phyloP scores from a whole-genome alignment of 805 yeast species.

The Suhomyces canberraensis region DNA sequence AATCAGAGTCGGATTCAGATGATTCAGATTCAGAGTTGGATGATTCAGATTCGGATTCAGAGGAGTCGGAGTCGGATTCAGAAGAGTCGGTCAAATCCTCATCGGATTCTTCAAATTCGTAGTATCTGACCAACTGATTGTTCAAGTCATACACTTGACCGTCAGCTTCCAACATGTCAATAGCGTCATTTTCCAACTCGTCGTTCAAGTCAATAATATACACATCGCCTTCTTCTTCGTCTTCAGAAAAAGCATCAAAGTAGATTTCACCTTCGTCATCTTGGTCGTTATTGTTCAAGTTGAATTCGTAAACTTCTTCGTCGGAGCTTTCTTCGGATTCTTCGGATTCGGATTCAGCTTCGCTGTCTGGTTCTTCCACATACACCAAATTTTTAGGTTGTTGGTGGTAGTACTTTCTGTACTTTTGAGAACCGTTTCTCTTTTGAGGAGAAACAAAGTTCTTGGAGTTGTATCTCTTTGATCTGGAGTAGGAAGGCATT shows the following conservation, averaged over 20 bases:
- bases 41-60: constrained; percentile 6
- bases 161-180: constrained; percentile 20
- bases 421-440: constrained; percentile 12
- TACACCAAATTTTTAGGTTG: constrained; percentile 35
- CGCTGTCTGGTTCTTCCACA: constrained; percentile 44
- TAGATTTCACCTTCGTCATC: constrained; percentile 6
- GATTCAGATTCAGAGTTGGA: constrained; percentile 10
- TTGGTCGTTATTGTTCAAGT: constrained; percentile 19
- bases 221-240: constrained; percentile 12
- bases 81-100: constrained; percentile 15
- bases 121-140: constrained; percentile 23
- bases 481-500: constrained; percentile 8
- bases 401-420: constrained; percentile 31
- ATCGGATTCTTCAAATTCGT: constrained; percentile 23
- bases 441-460: constrained; percentile 3
- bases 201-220: constrained; percentile 31
- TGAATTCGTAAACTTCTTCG: constrained; percentile 30
- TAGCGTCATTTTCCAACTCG: constrained; percentile 30
- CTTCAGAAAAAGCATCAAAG: constrained; percentile 13
- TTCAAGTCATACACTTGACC: constrained; percentile 22
- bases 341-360: constrained; percentile 20
- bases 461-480: constrained; percentile 7
- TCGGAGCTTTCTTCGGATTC: constrained; percentile 13
- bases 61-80: constrained; percentile 8
- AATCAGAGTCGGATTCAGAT: constrained; percentile 10